Evolutionary conservation across 1,139 yeast species (phyloP).

Genomic region (Geotrichum aggregatum): DNA sequence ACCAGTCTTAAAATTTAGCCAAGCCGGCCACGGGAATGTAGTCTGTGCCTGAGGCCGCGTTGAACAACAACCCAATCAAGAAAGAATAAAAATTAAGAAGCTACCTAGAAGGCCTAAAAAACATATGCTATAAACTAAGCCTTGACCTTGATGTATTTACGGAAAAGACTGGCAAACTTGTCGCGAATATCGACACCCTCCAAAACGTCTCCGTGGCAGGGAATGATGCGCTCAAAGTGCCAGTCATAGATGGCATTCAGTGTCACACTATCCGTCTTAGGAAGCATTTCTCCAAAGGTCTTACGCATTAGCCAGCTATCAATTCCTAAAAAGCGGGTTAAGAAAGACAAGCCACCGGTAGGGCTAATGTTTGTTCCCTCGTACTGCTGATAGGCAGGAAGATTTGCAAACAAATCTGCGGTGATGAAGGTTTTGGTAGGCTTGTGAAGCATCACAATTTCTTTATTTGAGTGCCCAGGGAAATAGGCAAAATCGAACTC

Average conservation of each 20-base stretch:
- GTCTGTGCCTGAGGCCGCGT: no score
- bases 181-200: constrained; percentile 43
- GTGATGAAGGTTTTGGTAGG: constrained; percentile 47
- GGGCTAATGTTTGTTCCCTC: constrained; percentile 40
- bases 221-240: constrained; percentile 50
- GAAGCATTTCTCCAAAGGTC: constrained; percentile 37
- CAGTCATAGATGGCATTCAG: constrained; percentile 42
- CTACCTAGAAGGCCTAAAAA: no score
- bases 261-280: constrained; percentile 24
- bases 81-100: neutral
- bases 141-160: constrained; percentile 6
- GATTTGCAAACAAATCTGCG: constrained; percentile 56
- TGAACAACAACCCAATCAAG: no score
- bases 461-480: constrained; percentile 54
- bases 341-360: constrained; percentile 43
- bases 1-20: no score
- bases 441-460: constrained; percentile 50
- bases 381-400: constrained; percentile 47
- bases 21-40: no score
- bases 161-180: constrained; percentile 24
- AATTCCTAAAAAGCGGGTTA: constrained; percentile 44
- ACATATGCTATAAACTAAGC: neutral
- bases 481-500: constrained; percentile 54
- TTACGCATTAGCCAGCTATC: constrained; percentile 31
- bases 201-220: constrained; percentile 58